These are phyloP conservation scores for Brettanomyces bruxellensis DNA, from an alignment of 805 yeast genomes.

Conservation along the genomic window DNA sequence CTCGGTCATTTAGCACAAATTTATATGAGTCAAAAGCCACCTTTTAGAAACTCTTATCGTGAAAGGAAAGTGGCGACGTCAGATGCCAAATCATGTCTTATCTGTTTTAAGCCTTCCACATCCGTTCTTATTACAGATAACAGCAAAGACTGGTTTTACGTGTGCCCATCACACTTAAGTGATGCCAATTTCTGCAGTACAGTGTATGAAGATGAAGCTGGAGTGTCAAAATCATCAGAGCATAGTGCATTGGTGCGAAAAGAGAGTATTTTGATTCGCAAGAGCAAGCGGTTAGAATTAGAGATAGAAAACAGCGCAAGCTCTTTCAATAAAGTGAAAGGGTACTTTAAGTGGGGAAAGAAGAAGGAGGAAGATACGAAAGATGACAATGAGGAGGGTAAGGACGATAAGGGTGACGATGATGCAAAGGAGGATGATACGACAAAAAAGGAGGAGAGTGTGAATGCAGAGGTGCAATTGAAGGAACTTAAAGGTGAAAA, in stretches of 20 bases:
- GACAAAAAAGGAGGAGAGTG: neutral
- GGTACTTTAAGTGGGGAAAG: slow-evolving; percentile 14
- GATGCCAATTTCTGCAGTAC: slow-evolving; percentile 36
- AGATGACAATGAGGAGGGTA: slow-evolving; percentile 5
- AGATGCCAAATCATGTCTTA: slow-evolving; percentile 35
- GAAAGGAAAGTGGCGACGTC: slow-evolving; percentile 32
- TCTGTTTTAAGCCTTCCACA: slow-evolving; percentile 42
- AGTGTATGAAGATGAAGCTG: slow-evolving; percentile 24
- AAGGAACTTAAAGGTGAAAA: slow-evolving; percentile 5
- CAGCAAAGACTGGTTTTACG: slow-evolving; percentile 43
- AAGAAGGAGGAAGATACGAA: slow-evolving; percentile 5
- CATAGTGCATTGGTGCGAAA: slow-evolving; percentile 16
- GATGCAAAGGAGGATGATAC: slow-evolving; percentile 1
- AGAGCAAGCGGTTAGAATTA: slow-evolving; percentile 29
- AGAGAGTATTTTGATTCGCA: slow-evolving; percentile 19
- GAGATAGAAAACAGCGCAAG: slow-evolving; percentile 13
- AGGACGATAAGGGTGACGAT: slow-evolving; percentile 5
- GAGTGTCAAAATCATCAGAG: slow-evolving; percentile 8
- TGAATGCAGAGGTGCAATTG: slow-evolving; percentile 5
- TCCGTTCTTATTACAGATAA: slow-evolving; percentile 36
- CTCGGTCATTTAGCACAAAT: neutral
- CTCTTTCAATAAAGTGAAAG: slow-evolving; percentile 18
- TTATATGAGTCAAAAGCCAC: slow-evolving; percentile 5
- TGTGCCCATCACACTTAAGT: slow-evolving; percentile 37
- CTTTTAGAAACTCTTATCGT: slow-evolving; percentile 27